Base-by-base conservation (phyloP, 192 early-diverging fungal genomes). In the Backusella australiensis region DNA sequence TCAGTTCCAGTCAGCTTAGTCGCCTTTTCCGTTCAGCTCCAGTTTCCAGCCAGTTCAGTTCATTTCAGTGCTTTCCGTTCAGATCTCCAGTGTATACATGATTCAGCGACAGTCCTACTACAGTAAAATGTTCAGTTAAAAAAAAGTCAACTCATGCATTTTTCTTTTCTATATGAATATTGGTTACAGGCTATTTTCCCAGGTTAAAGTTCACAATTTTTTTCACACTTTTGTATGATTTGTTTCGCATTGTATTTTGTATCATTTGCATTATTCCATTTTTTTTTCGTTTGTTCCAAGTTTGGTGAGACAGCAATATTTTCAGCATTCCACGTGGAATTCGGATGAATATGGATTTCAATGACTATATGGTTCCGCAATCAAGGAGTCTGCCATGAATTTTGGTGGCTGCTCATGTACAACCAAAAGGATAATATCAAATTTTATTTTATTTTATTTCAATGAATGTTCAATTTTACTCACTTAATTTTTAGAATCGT, bases 61-160 rank as follows among this genome's bases (percentile, higher is more conserved):
- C 2, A 59, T 2, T 59, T 52, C 49, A 52, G n/a, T 6, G 1
- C 32, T 3, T 29, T 63, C 9, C 56, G 12, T 63, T 26, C 26
- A 63, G 11, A 3, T 26, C 29, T 63, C 7, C 56, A 12, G 56
- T 63, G 7, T 12, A 63, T 17, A 2, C 7, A 21, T 23, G 21
- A 21, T 59, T 23, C 21, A 2, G 11, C 21, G 21, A 26, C 53
- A 59, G 53, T 44, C 21, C n/a, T 23, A 6, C 3, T 52, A 26
- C 53, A 59, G 53, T 59, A 59, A 59, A 59, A 59, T 59, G n/a
- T 23, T 59, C 53, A 59, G 53, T 26, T 26, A 12, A 63, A 63
- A 63, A 59, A 63, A 63, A 63, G 26, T 29, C 56, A 63, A 29
- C 56, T 63, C 56, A 49, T 44, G 46, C 46, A 49, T 49, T 63